Conservation (phyloP, 441 rosid species). For the Euphorbia schlechtendalii region DNA sequence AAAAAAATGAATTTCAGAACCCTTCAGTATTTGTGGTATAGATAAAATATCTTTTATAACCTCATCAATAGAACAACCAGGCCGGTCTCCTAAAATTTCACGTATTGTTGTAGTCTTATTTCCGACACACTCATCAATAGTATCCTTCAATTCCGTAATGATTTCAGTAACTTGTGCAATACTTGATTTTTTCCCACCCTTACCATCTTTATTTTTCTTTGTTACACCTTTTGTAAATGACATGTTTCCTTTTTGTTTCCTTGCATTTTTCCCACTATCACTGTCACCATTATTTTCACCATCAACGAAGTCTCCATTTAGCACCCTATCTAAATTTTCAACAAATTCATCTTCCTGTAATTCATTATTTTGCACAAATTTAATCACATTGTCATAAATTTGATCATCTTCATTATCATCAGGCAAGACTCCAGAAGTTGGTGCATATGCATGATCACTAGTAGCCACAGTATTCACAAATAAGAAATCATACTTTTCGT, state of each 20-base stretch:
- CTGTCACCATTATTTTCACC: not conserved
- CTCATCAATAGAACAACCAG: no score
- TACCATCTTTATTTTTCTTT: not conserved
- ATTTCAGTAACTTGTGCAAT: no score
- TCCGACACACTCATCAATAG: not conserved
- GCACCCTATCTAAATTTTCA: not conserved
- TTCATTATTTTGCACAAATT: not conserved
- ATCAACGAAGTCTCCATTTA: not conserved
- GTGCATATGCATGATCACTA: no score
- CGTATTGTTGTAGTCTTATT: not conserved
- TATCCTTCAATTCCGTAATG: not conserved
- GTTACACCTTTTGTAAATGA: not conserved
- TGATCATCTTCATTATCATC: no score
- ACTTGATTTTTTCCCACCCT: not conserved
- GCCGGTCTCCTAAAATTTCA: not conserved
- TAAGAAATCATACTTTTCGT: no score
- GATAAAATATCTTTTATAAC: no score
- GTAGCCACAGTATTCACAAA: no score
- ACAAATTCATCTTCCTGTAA: not conserved
- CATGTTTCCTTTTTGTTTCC: not conserved
- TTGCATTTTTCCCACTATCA: not conserved
- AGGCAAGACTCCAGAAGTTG: no score
- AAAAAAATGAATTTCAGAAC: no score
- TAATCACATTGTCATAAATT: no score
- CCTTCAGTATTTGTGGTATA: no score